phyloP scores from a whole-genome alignment of 441 rosid species.

The Erodium texanum region DNA sequence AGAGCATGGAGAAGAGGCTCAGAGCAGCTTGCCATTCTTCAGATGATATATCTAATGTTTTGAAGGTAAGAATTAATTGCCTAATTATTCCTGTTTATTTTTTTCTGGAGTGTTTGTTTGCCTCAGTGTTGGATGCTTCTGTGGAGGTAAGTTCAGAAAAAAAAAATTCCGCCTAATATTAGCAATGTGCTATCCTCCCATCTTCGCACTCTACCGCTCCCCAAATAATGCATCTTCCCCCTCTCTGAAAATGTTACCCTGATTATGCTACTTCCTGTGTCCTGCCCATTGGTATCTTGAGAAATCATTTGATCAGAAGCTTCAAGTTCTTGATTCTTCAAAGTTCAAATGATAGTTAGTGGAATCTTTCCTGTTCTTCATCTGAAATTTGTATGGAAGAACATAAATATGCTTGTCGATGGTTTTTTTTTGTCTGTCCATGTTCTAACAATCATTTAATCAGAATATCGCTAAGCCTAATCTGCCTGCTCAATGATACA shows the following conservation, averaged over 20 bases:
- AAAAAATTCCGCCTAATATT: too few relatives aligned
- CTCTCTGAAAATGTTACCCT: not conserved
- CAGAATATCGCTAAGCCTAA: not conserved
- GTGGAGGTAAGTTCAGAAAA: not conserved
- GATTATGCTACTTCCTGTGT: not conserved
- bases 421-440: not conserved
- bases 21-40: constrained; percentile 91
- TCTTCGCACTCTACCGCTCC: not conserved
- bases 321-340: not conserved
- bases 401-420: not conserved
- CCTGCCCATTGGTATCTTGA: not conserved
- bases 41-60: constrained; percentile 64
- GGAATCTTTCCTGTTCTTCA: not conserved
- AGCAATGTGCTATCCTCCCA: not conserved
- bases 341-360: not conserved
- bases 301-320: not conserved
- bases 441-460: not conserved
- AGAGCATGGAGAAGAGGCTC: constrained; percentile 84
- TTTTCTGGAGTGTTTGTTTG: constrained; percentile 2
- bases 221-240: not conserved
- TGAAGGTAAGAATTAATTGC: constrained; percentile 45
- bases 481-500: not conserved
- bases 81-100: not conserved
- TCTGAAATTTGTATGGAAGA: not conserved
- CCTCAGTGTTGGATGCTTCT: not conserved